phyloP scores from a whole-genome alignment of 495 filamentous ascomycete species.

The Penicillium canariense region DNA sequence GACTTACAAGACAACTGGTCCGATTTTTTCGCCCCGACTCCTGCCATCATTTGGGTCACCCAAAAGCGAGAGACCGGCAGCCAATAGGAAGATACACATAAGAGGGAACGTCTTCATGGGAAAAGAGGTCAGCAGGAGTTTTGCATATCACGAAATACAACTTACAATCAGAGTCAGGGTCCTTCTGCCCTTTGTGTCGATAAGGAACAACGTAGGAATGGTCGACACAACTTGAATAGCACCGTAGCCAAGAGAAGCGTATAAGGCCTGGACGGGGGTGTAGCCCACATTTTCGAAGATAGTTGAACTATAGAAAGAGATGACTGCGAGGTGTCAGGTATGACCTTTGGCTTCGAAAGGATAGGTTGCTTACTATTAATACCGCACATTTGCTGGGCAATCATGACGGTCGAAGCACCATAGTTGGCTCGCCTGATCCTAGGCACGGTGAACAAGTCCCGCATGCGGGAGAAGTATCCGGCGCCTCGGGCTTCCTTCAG shows the following conservation, averaged over 20 bases:
- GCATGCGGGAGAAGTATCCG: slow-evolving; percentile 56
- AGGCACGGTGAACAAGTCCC: slow-evolving; percentile 61
- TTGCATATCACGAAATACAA: slow-evolving; percentile 8
- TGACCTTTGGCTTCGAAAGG: not conserved
- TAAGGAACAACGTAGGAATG: slow-evolving; percentile 62
- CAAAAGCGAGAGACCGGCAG: slow-evolving; percentile 59
- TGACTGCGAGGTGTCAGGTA: slow-evolving; percentile 43
- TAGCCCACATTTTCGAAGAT: slow-evolving; percentile 65
- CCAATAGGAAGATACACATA: slow-evolving; percentile 70
- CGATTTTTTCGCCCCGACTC: slow-evolving; percentile 17
- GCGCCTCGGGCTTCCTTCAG: slow-evolving; percentile 39
- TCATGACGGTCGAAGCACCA: slow-evolving; percentile 63
- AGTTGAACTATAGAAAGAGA: slow-evolving; percentile 78
- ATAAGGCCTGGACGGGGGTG: slow-evolving; percentile 54
- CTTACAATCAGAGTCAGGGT: slow-evolving; percentile 46
- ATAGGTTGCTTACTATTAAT: slow-evolving; percentile 45
- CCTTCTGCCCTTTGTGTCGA: slow-evolving; percentile 78
- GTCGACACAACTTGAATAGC: slow-evolving; percentile 69
- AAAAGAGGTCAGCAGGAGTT: slow-evolving; percentile 35
- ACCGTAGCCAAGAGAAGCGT: slow-evolving; percentile 64
- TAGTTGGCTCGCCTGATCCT: slow-evolving; percentile 61
- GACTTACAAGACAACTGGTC: slow-evolving; percentile 33
- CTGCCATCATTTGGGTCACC: slow-evolving; percentile 25
- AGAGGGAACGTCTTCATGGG: slow-evolving; percentile 72
- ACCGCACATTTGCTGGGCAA: slow-evolving; percentile 48